phyloP scores from a whole-genome alignment of 1,284 basidiomycete genomes.

The Leccinum colubrinum region DNA sequence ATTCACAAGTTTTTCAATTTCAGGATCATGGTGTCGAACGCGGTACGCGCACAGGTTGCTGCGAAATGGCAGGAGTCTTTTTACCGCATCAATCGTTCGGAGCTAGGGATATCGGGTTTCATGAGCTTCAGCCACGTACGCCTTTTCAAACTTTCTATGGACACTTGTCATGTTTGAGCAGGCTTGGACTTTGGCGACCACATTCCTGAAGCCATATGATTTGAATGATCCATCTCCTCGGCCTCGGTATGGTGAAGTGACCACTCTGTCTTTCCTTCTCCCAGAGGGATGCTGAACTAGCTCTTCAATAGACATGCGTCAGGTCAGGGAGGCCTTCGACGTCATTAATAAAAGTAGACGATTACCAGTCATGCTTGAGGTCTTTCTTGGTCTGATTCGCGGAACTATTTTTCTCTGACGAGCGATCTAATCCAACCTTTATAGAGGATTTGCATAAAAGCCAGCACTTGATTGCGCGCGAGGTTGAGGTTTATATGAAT shows the following conservation, averaged over 20 bases:
- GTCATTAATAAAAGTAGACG: slow-evolving; percentile 53
- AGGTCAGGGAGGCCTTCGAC: slow-evolving; percentile 52
- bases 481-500: slow-evolving; percentile 56
- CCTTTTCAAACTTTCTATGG: slow-evolving; percentile 1
- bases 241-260: slow-evolving; percentile 38
- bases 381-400: slow-evolving; percentile 54
- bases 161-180: slow-evolving; percentile 26
- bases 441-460: slow-evolving; percentile 63
- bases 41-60: slow-evolving; percentile 59
- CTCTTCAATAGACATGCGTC: slow-evolving; percentile 42
- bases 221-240: slow-evolving; percentile 39
- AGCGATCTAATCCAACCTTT: slow-evolving; percentile 1
- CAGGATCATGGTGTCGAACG: slow-evolving; percentile 48
- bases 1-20: neutral
- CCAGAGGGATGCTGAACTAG: neutral
- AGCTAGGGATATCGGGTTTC: slow-evolving; percentile 65
- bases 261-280: neutral
- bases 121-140: slow-evolving; percentile 62
- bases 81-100: slow-evolving; percentile 56
- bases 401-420: neutral
- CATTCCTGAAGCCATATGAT: slow-evolving; percentile 57
- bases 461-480: slow-evolving; percentile 56
- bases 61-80: slow-evolving; percentile 74
- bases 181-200: slow-evolving; percentile 63
- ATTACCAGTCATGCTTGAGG: slow-evolving; percentile 62